These are phyloP conservation scores for Tolypocladium album DNA, from an alignment of 2,329 filamentous ascomycete species.

Conservation along the genomic window DNA sequence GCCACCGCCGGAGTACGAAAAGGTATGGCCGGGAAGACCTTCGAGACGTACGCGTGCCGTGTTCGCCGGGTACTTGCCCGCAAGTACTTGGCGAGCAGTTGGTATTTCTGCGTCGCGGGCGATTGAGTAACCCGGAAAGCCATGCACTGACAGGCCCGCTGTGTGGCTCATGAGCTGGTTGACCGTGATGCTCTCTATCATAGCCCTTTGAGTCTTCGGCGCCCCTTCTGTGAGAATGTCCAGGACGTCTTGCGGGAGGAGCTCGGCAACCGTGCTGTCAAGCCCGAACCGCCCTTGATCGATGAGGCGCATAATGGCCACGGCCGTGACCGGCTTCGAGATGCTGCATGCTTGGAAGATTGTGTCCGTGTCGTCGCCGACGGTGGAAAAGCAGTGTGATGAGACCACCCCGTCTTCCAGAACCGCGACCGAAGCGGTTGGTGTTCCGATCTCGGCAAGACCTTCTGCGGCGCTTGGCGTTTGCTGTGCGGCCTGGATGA, in stretches of 20 bases:
- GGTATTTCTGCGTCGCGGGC: background rate
- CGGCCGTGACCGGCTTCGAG: slow-evolving; percentile 6
- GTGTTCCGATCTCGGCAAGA: slow-evolving; percentile 5
- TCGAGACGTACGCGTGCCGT: background rate
- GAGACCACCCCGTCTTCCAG: slow-evolving; percentile 7
- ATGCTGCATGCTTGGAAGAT: slow-evolving; percentile 10
- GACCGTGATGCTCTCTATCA: background rate
- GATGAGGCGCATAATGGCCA: background rate
- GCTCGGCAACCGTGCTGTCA: background rate
- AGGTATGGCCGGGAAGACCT: background rate
- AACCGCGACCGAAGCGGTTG: slow-evolving; percentile 7
- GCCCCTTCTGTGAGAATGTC: background rate
- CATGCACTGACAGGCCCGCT: background rate
- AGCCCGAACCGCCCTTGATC: background rate
- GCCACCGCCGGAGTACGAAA: background rate
- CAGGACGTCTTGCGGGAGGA: background rate
- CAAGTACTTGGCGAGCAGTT: background rate
- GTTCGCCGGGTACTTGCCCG: background rate
- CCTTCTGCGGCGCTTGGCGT: background rate
- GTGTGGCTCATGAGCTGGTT: background rate
- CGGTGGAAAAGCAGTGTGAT: slow-evolving; percentile 7
- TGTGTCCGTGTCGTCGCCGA: slow-evolving; percentile 5
- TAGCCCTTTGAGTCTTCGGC: background rate
- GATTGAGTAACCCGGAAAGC: background rate
- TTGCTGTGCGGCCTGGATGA: background rate